Evolutionary conservation across 768 basidiomycete genomes (phyloP).

Genomic region (Boletus sensibilis): DNA sequence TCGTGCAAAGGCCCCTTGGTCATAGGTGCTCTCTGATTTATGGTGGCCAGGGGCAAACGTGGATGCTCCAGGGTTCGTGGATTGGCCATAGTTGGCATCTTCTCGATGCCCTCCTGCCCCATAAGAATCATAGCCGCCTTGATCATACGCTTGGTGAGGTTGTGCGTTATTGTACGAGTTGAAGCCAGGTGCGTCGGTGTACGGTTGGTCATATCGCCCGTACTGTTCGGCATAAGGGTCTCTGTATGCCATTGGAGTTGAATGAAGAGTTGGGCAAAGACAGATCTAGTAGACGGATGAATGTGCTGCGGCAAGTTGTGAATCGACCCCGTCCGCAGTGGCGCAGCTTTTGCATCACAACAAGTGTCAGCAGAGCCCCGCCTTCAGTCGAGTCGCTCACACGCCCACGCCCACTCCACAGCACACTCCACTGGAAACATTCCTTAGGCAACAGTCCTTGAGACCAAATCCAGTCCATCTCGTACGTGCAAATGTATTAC

Average conservation of each 20-base stretch:
- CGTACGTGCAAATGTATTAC: neutral
- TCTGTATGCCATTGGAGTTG: conserved; percentile 44
- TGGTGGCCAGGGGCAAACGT: conserved; percentile 21
- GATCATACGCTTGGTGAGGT: conserved; percentile 55
- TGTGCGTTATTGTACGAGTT: conserved; percentile 46
- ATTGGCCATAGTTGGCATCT: conserved; percentile 30
- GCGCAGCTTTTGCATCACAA: conserved; percentile 4
- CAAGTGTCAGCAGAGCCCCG: neutral
- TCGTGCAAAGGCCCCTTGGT: conserved; percentile 43
- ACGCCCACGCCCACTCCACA: conserved; percentile 18
- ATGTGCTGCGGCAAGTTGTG: conserved; percentile 22
- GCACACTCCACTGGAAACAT: too few relatives aligned
- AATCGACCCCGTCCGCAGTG: conserved; percentile 5
- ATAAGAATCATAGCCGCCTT: conserved; percentile 38
- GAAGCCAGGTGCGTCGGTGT: conserved; percentile 37
- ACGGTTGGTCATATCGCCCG: conserved; percentile 31
- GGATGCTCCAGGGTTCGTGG: conserved; percentile 12
- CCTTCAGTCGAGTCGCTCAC: conserved; percentile 5
- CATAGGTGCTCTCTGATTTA: conserved; percentile 38
- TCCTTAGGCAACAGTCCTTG: neutral
- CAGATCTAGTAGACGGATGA: neutral
- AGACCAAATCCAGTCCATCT: neutral
- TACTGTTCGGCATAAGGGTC: conserved; percentile 50
- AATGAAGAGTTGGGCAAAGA: neutral
- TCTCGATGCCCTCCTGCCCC: conserved; percentile 36